These are phyloP conservation scores for Phytopythium mirpurense DNA, from an alignment of 352 stramenopile species.

Conservation along the genomic window DNA sequence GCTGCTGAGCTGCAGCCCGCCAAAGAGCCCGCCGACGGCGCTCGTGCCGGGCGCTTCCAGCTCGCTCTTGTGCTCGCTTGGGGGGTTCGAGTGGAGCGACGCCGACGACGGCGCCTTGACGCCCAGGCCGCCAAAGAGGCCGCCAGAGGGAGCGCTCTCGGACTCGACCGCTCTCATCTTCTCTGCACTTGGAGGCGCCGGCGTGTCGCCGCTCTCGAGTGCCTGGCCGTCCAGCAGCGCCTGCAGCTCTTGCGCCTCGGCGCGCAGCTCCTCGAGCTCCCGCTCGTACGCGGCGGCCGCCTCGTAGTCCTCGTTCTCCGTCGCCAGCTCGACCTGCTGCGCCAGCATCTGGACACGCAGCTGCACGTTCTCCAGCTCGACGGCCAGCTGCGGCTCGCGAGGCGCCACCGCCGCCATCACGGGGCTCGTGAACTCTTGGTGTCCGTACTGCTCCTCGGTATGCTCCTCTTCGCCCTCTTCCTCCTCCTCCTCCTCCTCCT, in stretches of 20 bases:
- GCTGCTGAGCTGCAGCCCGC: conserved; percentile 28
- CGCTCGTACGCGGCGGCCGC: conserved; percentile 52
- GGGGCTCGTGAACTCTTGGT: conserved; percentile 32
- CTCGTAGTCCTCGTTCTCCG: conserved; percentile 69
- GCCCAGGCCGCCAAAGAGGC: conserved; percentile 5
- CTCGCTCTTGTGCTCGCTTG: conserved; percentile 3
- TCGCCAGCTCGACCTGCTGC: conserved; percentile 60
- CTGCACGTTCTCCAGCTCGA: conserved; percentile 38
- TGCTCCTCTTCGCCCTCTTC: conserved; percentile 15
- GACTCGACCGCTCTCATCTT: not conserved
- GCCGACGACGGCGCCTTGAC: conserved; percentile 3
- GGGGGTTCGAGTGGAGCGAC: conserved; percentile 1
- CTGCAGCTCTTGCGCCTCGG: conserved; percentile 40
- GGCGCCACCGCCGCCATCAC: conserved; percentile 22
- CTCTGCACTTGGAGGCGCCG: not conserved
- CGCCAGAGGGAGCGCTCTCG: not conserved
- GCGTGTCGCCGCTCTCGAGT: not conserved
- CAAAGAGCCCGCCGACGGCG: conserved; percentile 6
- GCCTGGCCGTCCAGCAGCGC: conserved; percentile 24
- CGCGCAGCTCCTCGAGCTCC: conserved; percentile 50
- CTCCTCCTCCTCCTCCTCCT: too few species aligned
- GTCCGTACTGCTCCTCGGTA: conserved; percentile 16
- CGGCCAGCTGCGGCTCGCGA: conserved; percentile 24
- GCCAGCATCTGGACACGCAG: conserved; percentile 50
- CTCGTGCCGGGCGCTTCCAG: conserved; percentile 2